phyloP scores from a whole-genome alignment of 2,329 filamentous ascomycete species.

The Aspergillus quadricinctus region DNA sequence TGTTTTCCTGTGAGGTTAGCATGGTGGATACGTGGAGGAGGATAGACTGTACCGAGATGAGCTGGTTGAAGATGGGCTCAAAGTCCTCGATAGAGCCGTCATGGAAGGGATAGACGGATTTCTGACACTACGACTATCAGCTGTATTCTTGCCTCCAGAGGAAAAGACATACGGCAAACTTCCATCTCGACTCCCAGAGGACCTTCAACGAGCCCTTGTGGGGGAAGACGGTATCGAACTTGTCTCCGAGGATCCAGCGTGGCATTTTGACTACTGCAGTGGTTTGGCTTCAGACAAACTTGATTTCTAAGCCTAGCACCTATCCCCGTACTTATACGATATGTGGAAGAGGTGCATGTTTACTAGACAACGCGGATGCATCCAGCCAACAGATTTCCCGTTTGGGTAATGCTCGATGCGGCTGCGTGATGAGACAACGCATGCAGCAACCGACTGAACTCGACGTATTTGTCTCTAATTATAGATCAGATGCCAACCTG shows the following conservation, averaged over 20 bases:
- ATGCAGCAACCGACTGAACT: neutral
- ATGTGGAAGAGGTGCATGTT: neutral
- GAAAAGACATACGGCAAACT: conserved; percentile 51
- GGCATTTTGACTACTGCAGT: conserved; percentile 13
- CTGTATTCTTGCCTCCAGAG: neutral
- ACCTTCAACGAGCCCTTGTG: conserved; percentile 58
- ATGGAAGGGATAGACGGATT: conserved; percentile 70
- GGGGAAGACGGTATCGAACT: conserved; percentile 46
- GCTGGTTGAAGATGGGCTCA: conserved; percentile 60
- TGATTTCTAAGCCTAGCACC: neutral
- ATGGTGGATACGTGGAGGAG: neutral
- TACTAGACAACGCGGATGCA: neutral
- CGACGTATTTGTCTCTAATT: neutral
- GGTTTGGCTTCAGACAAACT: neutral
- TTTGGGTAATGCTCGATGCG: neutral
- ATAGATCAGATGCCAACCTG: neutral
- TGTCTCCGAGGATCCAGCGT: conserved; percentile 41
- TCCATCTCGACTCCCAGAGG: conserved; percentile 75
- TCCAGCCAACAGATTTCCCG: neutral
- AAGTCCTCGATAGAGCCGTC: conserved; percentile 67
- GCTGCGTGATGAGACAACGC: neutral
- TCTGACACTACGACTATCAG: conserved; percentile 43
- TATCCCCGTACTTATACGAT: neutral
- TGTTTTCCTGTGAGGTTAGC: conserved; percentile 40
- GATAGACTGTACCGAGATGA: conserved; percentile 49